Evolutionary conservation across 495 filamentous ascomycete species (phyloP).

Genomic region (Usnea hakonensis): DNA sequence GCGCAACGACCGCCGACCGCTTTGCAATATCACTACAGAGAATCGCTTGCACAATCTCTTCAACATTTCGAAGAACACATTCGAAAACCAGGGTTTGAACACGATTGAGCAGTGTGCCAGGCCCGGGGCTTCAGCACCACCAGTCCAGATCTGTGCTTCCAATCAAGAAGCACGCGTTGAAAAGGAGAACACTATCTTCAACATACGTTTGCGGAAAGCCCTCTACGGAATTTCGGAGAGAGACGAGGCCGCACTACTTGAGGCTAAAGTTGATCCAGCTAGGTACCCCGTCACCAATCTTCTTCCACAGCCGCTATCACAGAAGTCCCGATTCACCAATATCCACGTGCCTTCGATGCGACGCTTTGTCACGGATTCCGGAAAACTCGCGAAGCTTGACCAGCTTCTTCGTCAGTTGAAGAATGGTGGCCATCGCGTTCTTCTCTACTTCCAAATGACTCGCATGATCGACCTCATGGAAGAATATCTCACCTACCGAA

Average conservation of each 20-base stretch:
- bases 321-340: conserved; percentile 75
- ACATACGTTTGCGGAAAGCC: conserved; percentile 59
- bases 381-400: conserved; percentile 90
- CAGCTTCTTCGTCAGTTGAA: conserved; percentile 80
- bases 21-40: conserved; percentile 63
- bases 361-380: conserved; percentile 95
- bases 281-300: conserved; percentile 50
- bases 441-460: conserved; percentile 99
- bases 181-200: conserved; percentile 72
- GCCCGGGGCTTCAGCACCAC: conserved; percentile 75
- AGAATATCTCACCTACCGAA: conserved; percentile 95
- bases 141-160: conserved; percentile 69
- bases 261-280: conserved; percentile 55
- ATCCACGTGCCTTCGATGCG: conserved; percentile 97
- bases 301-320: conserved; percentile 67
- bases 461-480: conserved; percentile 99
- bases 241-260: conserved; percentile 63
- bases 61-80: conserved; percentile 64
- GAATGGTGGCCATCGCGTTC: conserved; percentile 83
- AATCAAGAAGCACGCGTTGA: conserved; percentile 60
- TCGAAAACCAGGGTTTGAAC: conserved; percentile 59
- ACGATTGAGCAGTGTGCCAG: conserved; percentile 72
- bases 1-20: conserved; percentile 55
- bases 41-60: conserved; percentile 67
- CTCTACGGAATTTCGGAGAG: conserved; percentile 57